Evolutionary conservation across 2,329 filamentous ascomycete species (phyloP).

Genomic region (Cryphonectria naterciae): DNA sequence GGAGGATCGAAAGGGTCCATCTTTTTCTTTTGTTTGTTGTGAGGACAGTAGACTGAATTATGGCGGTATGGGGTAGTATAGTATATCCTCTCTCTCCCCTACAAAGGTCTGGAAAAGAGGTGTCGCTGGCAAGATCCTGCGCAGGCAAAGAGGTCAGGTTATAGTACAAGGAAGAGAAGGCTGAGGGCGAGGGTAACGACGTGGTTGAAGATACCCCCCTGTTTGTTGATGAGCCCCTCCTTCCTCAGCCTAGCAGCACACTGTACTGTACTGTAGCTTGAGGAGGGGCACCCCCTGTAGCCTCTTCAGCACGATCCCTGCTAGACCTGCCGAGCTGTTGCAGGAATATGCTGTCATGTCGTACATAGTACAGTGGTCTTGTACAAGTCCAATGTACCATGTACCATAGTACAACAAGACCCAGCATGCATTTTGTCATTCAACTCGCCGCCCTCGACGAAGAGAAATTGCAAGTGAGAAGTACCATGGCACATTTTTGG

Average conservation of each 20-base stretch:
- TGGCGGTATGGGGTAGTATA: neutral
- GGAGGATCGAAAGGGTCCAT: conserved; percentile 34
- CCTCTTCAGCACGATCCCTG: neutral
- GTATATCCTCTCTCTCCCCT: neutral
- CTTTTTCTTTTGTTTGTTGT: conserved; percentile 25
- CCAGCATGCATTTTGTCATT: no score
- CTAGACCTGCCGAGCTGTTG: neutral
- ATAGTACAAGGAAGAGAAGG: neutral
- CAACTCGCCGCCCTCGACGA: no score
- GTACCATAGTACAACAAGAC: no score
- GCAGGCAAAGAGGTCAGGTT: neutral
- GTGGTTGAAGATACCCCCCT: neutral
- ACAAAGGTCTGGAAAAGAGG: neutral
- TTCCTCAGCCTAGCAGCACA: neutral
- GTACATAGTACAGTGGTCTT: no score
- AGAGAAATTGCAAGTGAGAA: no score
- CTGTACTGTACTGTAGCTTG: neutral
- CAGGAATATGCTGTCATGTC: no score
- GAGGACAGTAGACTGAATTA: neutral
- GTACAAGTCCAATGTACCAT: no score
- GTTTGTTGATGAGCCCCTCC: neutral
- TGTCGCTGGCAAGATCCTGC: neutral
- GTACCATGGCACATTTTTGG: no score
- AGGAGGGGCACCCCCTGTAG: neutral
- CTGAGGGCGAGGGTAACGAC: neutral